Evolutionary conservation across 2,329 filamentous ascomycete species (phyloP), one percentile per base, ranked within the genome.

Genomic region (Venturia effusa): DNA sequence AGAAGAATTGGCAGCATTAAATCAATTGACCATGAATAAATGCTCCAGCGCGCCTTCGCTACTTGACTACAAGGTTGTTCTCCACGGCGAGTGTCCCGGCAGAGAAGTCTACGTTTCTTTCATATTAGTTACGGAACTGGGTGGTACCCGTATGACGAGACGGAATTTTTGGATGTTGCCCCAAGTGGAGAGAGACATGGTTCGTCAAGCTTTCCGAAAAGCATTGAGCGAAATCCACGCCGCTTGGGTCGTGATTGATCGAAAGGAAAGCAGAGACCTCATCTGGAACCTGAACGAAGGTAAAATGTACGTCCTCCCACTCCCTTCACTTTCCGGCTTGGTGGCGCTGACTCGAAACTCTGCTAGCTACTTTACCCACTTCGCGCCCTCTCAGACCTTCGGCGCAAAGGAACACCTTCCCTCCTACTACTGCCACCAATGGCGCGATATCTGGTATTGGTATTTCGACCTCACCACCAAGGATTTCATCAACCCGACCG

Each of bases 141-240:
- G 0, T 19, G 60, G 60, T 15, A 22, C 34, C 17, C 41, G 39
- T 11, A 6, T 62, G 40, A 62, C 40, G 17, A 32, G 15, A 37
- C 34, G 45, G 13, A 48, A 32, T 37, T 62, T 51, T 30, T 62
- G 60, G 60, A 62, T 45, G 41, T 13, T 62, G 10, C 40, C 39
- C 8, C 39, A 62, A 19, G 60, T 37, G 8, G 40, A 62, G 37
- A 45, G 60, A 15, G 43, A 51, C 22, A 32, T 45, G 39, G 41
- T 62, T 48, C 40, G 60, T 27, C 32, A 45, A 48, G 60, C 60
- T 6, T 62, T 62, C 41, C 39, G 60, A n/a, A 62, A 19, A 27
- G 60, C 41, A 15, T 37, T 62, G 51, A 57, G 51, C 30, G 51
- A 57, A 22, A 57, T 57, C 19, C 51, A 57, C 8, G 51, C 22